These are phyloP conservation scores for Erucastrum elatum DNA, from an alignment of 345 rosid genomes.

Conservation along the genomic window DNA sequence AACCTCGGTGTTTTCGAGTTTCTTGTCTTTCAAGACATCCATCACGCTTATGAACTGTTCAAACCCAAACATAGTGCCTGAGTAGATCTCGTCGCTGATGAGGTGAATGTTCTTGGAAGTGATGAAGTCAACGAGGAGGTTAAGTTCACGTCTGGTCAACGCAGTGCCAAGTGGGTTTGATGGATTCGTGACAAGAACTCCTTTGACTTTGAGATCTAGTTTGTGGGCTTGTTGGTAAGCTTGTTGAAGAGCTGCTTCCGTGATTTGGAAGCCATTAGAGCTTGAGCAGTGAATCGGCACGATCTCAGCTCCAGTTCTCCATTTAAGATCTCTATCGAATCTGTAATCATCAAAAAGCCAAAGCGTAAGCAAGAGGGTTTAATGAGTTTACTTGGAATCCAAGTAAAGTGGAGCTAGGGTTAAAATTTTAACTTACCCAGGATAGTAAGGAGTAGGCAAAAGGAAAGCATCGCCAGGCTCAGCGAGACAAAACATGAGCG, in stretches of 20 bases:
- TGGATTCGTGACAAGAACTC: conserved; percentile 78
- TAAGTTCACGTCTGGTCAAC: conserved; percentile 54
- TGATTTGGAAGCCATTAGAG: conserved; percentile 62
- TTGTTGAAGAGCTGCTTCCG: conserved; percentile 58
- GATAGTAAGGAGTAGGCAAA: conserved; percentile 80
- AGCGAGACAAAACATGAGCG: conserved; percentile 74
- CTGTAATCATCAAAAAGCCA: conserved; percentile 37
- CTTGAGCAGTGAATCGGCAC: conserved; percentile 61
- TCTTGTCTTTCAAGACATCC: conserved; percentile 62
- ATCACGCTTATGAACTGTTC: conserved; percentile 63
- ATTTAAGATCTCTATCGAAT: conserved; percentile 76
- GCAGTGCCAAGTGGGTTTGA: conserved; percentile 83
- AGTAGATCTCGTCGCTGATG: conserved; percentile 76
- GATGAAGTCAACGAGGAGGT: conserved; percentile 66
- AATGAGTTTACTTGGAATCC: conserved; percentile 21
- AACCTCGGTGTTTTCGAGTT: conserved; percentile 49
- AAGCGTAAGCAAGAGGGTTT: conserved; percentile 21
- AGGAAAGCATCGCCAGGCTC: conserved; percentile 79
- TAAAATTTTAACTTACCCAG: conserved; percentile 54
- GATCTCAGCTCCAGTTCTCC: conserved; percentile 66
- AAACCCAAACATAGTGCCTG: conserved; percentile 71
- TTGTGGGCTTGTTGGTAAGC: conserved; percentile 64
- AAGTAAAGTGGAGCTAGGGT: conserved; percentile 29
- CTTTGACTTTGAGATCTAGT: conserved; percentile 64
- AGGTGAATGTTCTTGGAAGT: conserved; percentile 60